Evolutionary conservation across 2,329 filamentous ascomycete species (phyloP).

Genomic region (Cladophialophora bantiana): DNA sequence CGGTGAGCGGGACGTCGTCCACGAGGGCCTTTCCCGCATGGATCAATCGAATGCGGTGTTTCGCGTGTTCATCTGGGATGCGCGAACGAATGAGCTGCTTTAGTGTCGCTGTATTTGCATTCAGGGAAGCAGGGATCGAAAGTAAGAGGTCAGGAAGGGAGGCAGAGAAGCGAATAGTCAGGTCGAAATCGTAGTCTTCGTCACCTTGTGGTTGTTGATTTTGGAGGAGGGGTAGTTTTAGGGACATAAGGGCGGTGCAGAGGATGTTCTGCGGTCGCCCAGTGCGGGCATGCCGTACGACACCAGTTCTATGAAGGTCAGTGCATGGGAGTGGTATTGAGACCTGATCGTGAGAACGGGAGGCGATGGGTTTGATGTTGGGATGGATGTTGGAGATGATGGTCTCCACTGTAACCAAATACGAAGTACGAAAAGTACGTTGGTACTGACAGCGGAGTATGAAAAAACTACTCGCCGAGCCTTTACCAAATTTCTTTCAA

Average conservation of each 20-base stretch:
- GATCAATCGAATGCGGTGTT: slow-evolving; percentile 83
- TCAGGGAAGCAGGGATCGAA: slow-evolving; percentile 63
- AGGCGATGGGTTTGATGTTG: not conserved
- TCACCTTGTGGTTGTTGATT: slow-evolving; percentile 11
- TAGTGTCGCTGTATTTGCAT: slow-evolving; percentile 73
- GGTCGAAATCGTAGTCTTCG: slow-evolving; percentile 60
- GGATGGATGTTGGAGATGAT: not conserved
- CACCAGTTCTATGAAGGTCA: not conserved
- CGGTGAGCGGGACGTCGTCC: slow-evolving; percentile 72
- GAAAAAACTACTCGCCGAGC: too few species aligned
- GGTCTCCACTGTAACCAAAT: too few species aligned
- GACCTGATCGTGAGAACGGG: not conserved
- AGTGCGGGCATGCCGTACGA: slow-evolving; percentile 17
- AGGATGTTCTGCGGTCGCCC: not conserved
- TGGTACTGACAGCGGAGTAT: too few species aligned
- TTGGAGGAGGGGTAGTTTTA: slow-evolving; percentile 23
- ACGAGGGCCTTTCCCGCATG: slow-evolving; percentile 85
- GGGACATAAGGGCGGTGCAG: slow-evolving; percentile 26
- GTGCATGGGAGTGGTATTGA: not conserved
- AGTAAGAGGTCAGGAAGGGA: slow-evolving; percentile 83
- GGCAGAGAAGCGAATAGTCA: slow-evolving; percentile 90
- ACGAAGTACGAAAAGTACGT: too few species aligned
- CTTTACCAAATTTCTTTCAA: too few species aligned
- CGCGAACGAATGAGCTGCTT: slow-evolving; percentile 81
- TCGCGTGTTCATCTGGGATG: slow-evolving; percentile 67